A percentile compares a stretch with the other conserved stretches of the same genome.
These are phyloP conservation scores for Aquilaria yunnanensis DNA, from an alignment of 345 rosid species.

Conservation along the genomic window DNA sequence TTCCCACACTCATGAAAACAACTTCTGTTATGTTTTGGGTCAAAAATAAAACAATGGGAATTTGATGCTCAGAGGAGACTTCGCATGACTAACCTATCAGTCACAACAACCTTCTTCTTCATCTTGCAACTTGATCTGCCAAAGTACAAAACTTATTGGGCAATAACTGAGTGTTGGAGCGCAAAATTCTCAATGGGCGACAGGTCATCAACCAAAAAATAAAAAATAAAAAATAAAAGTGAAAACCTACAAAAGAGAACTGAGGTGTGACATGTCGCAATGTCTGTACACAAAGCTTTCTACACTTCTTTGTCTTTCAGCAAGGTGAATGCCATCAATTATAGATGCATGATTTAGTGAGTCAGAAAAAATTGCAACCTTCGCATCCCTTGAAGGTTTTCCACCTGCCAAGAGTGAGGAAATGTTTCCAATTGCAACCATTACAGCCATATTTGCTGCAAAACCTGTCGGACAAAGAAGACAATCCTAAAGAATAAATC, in stretches of 20 bases:
- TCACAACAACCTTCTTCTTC: constrained; percentile 86
- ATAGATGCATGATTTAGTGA: constrained; percentile 93
- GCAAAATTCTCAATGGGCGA: not conserved
- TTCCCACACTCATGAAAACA: too few species aligned
- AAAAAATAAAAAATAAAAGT: constrained; percentile 8
- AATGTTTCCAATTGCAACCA: constrained; percentile 88
- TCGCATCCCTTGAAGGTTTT: constrained; percentile 42
- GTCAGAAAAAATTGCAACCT: constrained; percentile 89
- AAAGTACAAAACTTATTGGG: constrained; percentile 10
- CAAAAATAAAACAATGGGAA: too few species aligned
- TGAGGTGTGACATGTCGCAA: constrained; percentile 81
- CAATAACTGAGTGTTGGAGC: constrained; percentile 16
- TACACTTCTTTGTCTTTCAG: constrained; percentile 59
- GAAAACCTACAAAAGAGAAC: constrained; percentile 55
- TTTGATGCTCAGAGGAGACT: not conserved
- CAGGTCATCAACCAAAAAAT: not conserved
- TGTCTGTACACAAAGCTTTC: constrained; percentile 68
- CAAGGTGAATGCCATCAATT: constrained; percentile 91
- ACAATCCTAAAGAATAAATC: constrained; percentile 62
- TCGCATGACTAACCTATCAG: constrained; percentile 69
- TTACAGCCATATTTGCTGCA: constrained; percentile 90
- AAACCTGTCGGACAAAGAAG: constrained; percentile 98
- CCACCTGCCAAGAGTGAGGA: constrained; percentile 51
- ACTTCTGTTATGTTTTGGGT: too few species aligned
- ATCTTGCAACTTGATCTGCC: constrained; percentile 62